Conservation (phyloP, 306 rosid genomes). For the Sophora flavescens region DNA sequence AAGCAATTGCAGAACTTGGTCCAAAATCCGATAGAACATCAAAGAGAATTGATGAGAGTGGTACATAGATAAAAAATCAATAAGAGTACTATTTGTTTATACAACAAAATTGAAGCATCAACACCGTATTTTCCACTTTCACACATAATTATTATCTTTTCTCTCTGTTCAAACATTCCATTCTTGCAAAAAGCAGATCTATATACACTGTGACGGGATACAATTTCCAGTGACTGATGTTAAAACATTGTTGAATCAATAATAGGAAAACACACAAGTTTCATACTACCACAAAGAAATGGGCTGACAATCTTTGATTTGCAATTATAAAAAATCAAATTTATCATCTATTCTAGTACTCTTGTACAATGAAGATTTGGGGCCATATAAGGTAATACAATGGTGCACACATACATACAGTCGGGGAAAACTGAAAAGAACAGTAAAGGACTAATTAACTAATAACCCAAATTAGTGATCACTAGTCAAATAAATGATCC, state of each 20-base stretch:
- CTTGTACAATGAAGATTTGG: neutral
- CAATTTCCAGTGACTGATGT: no score
- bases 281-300: neutral
- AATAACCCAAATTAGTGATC: neutral
- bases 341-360: neutral
- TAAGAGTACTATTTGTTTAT: no score
- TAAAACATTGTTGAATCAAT: neutral
- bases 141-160: no score
- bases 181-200: no score
- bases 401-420: neutral
- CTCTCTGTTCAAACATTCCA: no score
- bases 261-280: neutral
- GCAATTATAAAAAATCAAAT: slow-evolving; percentile 18
- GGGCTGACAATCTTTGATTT: slow-evolving; percentile 3
- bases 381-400: neutral
- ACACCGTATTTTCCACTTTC: no score
- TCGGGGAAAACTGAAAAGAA: no score
- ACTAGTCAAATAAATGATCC: neutral
- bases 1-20: slow-evolving; percentile 7
- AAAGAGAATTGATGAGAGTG: slow-evolving; percentile 1
- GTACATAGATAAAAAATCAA: neutral
- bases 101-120: no score
- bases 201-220: no score
- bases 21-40: slow-evolving; percentile 24
- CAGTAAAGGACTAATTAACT: no score